Conservation (phyloP, 306 rosid genomes). For the Hylodesmum podocarpum region DNA sequence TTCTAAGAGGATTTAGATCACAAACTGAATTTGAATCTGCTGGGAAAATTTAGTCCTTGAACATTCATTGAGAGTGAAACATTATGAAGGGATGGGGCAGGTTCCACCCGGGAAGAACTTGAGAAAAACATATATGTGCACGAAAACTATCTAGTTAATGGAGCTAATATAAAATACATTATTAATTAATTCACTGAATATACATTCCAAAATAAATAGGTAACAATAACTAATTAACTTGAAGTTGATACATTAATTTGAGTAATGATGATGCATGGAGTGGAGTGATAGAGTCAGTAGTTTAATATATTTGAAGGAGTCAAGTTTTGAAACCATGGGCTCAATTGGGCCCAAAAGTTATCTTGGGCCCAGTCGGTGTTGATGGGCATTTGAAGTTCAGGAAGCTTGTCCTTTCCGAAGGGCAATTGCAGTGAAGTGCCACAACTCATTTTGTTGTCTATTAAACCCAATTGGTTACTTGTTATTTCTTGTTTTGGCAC, state of each 20-base stretch:
- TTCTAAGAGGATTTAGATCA: too few relatives aligned
- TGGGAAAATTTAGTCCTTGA: neutral
- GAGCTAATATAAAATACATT: neutral
- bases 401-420: slow-evolving; percentile 41
- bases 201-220: slow-evolving; percentile 31
- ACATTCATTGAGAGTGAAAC: neutral
- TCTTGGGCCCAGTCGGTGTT: slow-evolving; percentile 80
- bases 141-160: neutral
- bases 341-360: slow-evolving; percentile 62
- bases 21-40: neutral
- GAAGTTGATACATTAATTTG: neutral
- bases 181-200: slow-evolving; percentile 16
- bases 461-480: neutral
- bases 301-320: slow-evolving; percentile 69
- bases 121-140: neutral
- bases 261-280: neutral
- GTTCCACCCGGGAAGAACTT: neutral
- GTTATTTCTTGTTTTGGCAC: slow-evolving; percentile 16
- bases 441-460: slow-evolving; percentile 28
- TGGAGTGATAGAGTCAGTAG: too few relatives aligned
- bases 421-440: slow-evolving; percentile 47
- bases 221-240: neutral
- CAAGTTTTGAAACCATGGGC: slow-evolving; percentile 80
- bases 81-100: neutral
- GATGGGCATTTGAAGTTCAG: slow-evolving; percentile 69